A percentile compares a stretch with the other conserved stretches of the same genome.
These are phyloP conservation scores for Amylocarpus encephaloides DNA, from an alignment of 2,329 filamentous ascomycete genomes.

Conservation along the genomic window DNA sequence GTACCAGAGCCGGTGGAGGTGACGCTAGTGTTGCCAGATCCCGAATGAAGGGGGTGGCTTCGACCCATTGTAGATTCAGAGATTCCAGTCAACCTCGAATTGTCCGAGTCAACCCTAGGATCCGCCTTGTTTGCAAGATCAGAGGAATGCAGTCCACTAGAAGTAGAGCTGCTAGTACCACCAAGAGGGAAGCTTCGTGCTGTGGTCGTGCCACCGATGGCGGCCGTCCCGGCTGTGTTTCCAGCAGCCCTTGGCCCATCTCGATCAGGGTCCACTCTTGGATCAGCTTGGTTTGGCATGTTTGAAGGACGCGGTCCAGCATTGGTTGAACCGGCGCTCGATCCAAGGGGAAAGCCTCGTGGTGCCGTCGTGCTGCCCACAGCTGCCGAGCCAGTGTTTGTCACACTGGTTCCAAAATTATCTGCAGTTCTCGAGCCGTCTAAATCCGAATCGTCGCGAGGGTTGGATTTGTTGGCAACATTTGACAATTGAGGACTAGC, in stretches of 20 bases:
- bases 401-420: neutral
- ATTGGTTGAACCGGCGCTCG: neutral
- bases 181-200: neutral
- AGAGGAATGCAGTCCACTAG: constrained; percentile 31
- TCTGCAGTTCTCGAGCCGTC: constrained; percentile 45
- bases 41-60: neutral
- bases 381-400: neutral
- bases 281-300: neutral
- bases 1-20: neutral
- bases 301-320: neutral
- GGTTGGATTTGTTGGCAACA: constrained; percentile 42
- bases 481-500: constrained; percentile 33
- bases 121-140: constrained; percentile 39
- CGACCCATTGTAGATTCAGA: neutral
- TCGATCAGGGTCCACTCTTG: neutral
- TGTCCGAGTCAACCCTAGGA: constrained; percentile 43
- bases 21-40: neutral
- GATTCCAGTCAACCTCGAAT: constrained; percentile 42
- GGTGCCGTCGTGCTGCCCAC: neutral
- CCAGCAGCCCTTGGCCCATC: neutral
- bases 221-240: neutral
- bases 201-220: neutral
- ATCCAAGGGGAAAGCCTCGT: neutral
- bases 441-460: constrained; percentile 46
- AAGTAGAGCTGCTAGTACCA: constrained; percentile 17